phyloP scores from a whole-genome alignment of 345 rosid species.

The Bretschneidera sinensis region DNA sequence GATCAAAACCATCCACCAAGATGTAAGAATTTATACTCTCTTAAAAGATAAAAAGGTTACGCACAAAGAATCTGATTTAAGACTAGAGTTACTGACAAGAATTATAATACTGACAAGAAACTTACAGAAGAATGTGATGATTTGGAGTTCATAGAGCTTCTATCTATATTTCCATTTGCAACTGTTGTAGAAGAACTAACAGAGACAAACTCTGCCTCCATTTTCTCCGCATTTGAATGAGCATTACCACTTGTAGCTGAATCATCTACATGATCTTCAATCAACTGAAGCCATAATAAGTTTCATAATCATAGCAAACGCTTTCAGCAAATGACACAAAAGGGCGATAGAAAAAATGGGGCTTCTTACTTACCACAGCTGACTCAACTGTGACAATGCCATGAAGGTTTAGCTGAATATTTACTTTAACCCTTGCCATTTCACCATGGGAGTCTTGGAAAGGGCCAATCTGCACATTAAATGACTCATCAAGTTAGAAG shows the following conservation, averaged over 20 bases:
- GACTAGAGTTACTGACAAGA: background rate
- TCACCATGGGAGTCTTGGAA: slow-evolving; percentile 41
- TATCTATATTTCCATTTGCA: slow-evolving; percentile 30
- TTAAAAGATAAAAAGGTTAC: background rate
- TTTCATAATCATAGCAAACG: too few relatives aligned
- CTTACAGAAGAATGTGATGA: slow-evolving; percentile 35
- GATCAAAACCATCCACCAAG: slow-evolving; percentile 4
- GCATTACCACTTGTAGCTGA: slow-evolving; percentile 29
- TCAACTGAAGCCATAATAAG: slow-evolving; percentile 50
- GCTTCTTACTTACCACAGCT: slow-evolving; percentile 43
- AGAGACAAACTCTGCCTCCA: slow-evolving; percentile 18
- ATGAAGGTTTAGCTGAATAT: slow-evolving; percentile 59
- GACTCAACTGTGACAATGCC: slow-evolving; percentile 58
- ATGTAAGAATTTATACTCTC: background rate
- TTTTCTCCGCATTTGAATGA: slow-evolving; percentile 23
- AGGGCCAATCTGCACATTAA: slow-evolving; percentile 61
- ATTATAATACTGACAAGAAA: slow-evolving; percentile 2
- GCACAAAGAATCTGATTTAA: background rate
- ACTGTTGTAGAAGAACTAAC: slow-evolving; percentile 15
- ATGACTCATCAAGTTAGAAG: too few relatives aligned
- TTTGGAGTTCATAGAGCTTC: slow-evolving; percentile 8
- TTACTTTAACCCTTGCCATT: slow-evolving; percentile 58
- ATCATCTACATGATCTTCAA: slow-evolving; percentile 35
- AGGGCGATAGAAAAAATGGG: background rate
- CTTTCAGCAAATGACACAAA: too few relatives aligned